Conservation (phyloP, 441 rosid genomes). For the Populus trichocarpa region DNA sequence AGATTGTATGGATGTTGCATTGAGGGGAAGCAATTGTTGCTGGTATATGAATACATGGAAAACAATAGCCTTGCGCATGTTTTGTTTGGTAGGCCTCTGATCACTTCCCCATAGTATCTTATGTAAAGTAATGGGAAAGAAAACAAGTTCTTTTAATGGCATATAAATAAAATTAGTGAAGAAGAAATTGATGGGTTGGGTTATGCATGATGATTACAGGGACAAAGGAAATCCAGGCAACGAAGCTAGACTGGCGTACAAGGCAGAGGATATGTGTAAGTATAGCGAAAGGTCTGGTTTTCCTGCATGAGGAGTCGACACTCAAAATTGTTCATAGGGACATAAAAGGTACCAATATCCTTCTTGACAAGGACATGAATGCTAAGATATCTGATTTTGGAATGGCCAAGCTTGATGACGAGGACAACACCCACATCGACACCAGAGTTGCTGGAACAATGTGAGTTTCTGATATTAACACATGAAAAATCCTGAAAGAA, state of each 20-base stretch:
- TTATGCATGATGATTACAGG: neutral
- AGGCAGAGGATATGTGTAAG: slow-evolving; percentile 56
- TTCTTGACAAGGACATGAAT: slow-evolving; percentile 59
- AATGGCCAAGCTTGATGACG: slow-evolving; percentile 63
- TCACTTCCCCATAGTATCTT: neutral
- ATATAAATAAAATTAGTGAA: neutral
- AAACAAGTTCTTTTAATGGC: neutral
- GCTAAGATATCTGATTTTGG: slow-evolving; percentile 80
- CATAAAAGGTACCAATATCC: slow-evolving; percentile 66
- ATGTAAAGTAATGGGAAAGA: neutral
- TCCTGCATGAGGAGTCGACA: slow-evolving; percentile 65
- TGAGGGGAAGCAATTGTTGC: slow-evolving; percentile 40
- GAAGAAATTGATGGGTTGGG: neutral
- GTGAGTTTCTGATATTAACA: no score
- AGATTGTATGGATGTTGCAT: slow-evolving; percentile 48
- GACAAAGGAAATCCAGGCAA: neutral
- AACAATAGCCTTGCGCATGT: slow-evolving; percentile 46
- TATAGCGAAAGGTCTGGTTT: slow-evolving; percentile 59
- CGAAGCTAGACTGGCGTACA: slow-evolving; percentile 44
- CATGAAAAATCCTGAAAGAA: no score
- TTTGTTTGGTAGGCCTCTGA: slow-evolving; percentile 29
- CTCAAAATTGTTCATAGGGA: slow-evolving; percentile 71
- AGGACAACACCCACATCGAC: no score
- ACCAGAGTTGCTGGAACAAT: no score
- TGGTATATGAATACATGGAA: slow-evolving; percentile 51